phyloP scores from a whole-genome alignment of 768 basidiomycete species.

The Panaeolus cyanescens region DNA sequence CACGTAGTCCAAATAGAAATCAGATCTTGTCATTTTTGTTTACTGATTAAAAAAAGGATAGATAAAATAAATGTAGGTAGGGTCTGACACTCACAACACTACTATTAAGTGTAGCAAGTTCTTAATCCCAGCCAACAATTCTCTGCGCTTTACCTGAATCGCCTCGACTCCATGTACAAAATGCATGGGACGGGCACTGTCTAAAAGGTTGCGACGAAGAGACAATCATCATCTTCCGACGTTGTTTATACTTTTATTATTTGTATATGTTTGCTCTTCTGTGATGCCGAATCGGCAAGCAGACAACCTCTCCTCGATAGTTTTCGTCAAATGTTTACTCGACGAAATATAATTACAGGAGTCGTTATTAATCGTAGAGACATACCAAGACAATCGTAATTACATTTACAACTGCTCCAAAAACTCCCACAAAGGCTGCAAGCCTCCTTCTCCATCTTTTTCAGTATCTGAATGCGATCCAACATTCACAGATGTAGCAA shows the following conservation, averaged over 20 bases:
- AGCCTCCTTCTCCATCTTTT: constrained; percentile 31
- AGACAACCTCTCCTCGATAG: neutral
- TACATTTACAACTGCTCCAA: constrained; percentile 27
- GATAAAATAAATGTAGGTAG: constrained; percentile 49
- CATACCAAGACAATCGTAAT: neutral
- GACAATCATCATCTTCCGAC: neutral
- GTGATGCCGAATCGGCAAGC: neutral
- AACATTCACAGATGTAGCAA: constrained; percentile 51
- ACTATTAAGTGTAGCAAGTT: constrained; percentile 52
- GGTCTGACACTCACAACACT: constrained; percentile 68
- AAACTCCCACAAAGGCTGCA: constrained; percentile 49
- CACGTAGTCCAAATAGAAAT: neutral
- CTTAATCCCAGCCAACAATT: constrained; percentile 56
- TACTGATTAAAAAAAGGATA: neutral
- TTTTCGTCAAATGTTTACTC: neutral
- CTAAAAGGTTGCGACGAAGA: constrained; percentile 60
- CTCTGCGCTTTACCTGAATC: constrained; percentile 73
- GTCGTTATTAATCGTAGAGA: neutral
- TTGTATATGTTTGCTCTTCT: neutral
- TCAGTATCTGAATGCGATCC: constrained; percentile 37
- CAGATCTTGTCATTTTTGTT: neutral
- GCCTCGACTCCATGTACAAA: constrained; percentile 50
- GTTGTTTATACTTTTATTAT: neutral
- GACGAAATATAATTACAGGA: neutral
- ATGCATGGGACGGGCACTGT: constrained; percentile 66